Base-by-base conservation (phyloP, 768 basidiomycete species). In the Boletellus emodensis region DNA sequence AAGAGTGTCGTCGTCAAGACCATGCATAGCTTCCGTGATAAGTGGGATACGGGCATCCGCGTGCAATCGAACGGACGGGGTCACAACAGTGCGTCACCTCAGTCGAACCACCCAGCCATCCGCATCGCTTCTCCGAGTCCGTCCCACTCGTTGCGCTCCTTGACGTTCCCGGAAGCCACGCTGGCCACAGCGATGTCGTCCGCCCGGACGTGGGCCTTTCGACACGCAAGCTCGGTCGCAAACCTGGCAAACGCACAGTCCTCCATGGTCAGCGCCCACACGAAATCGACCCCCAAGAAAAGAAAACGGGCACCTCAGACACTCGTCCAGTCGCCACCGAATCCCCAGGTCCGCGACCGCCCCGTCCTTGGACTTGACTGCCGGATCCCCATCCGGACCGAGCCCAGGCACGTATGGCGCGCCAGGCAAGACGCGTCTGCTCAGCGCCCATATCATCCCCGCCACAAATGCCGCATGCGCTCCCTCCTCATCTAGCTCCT, bases 381-480 rank as follows among this genome's bases (percentile, higher is more conserved):
- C 30, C 11, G 34, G 43, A 13, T 63, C 65, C 13, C 38, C 51
- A 11, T 59, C 52, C 6, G 43, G 12, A 49, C 35, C 46, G 9
- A 35, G 33, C 4, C 58, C 58, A 4, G 84, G 87, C 9, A 82
- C 83, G 65, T 87, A 92, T n/a, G 87, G 90, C 9, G 78, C 67
- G 0, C 90, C 88, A 30, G 90, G 90, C 41, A 84, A 69, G 46
- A 90, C 70, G 40, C 81, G 75, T 57, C 88, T 71, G 48, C 84
- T 90, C 56, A 93, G 63, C 0, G 89, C 81, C 65, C 81, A 92
- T 48, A 93, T 86, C 88, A 93, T 91, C 8, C 89, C 90, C 0
- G 86, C 84, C n/a, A 90, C 79, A 57, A 90, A 90, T 3, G 88
- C 89, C 50, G 87, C 84, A 57, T 90, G 85, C 2, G 85, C 84